phyloP scores from a whole-genome alignment of 306 rosid genomes.

The Acacia melanoxylon region DNA sequence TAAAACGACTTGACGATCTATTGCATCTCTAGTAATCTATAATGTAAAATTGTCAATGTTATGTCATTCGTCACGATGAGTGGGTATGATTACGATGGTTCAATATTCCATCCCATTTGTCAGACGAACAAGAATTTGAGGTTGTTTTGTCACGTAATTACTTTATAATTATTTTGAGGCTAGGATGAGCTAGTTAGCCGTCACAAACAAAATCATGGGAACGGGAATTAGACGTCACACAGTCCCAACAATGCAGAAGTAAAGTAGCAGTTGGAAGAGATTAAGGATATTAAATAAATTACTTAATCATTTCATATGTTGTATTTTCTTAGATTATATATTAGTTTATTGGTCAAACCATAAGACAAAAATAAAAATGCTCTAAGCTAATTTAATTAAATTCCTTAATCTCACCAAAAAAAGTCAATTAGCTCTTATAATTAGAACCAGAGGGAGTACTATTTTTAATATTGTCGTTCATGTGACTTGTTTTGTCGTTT shows the following conservation, averaged over 20 bases:
- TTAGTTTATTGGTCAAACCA: too few relatives aligned
- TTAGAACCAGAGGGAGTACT: too few relatives aligned
- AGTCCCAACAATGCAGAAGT: background rate
- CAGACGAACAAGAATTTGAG: slow-evolving; percentile 22
- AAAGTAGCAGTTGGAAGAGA: too few relatives aligned
- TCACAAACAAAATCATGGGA: slow-evolving; percentile 3
- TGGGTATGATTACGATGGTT: slow-evolving; percentile 21
- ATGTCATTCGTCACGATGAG: background rate
- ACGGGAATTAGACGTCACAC: background rate
- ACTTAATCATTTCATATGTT: too few relatives aligned
- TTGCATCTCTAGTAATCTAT: background rate
- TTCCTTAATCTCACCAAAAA: too few relatives aligned
- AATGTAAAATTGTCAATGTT: background rate
- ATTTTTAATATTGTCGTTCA: background rate
- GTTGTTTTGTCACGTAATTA: slow-evolving; percentile 1
- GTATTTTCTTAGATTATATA: too few relatives aligned
- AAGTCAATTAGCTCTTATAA: too few relatives aligned
- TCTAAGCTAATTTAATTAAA: too few relatives aligned
- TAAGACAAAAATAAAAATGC: too few relatives aligned
- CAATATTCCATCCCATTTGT: background rate
- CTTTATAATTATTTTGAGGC: background rate
- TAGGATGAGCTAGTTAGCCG: slow-evolving; percentile 9
- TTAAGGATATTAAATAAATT: too few relatives aligned
- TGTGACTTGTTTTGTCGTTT: background rate
- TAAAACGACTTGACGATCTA: background rate